Percentiles rank a stretch among this genome's conserved stretches.
phyloP scores from a whole-genome alignment of 2,329 filamentous ascomycete species.

The Chrysosporium keratinophilum region DNA sequence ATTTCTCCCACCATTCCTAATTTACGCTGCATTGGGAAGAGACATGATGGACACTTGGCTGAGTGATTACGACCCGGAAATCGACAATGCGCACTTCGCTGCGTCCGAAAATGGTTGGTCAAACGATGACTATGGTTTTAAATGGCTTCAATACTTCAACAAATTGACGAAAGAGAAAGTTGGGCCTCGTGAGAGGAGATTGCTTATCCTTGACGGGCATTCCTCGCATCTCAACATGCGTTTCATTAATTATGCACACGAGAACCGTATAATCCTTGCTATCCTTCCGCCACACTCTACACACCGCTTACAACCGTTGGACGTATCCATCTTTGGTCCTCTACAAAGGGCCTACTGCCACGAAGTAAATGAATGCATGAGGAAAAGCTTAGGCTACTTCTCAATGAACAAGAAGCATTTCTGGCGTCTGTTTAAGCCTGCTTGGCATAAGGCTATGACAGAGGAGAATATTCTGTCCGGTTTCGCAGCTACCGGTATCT shows the following conservation, averaged over 20 bases:
- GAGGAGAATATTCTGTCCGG: too few relatives aligned
- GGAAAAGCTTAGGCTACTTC: too few relatives aligned
- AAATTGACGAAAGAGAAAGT: background rate
- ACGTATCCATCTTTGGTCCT: conserved; percentile 2
- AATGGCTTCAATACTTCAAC: conserved; percentile 3
- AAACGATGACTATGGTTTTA: conserved; percentile 6
- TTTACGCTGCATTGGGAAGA: conserved; percentile 1
- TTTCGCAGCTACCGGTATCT: too few relatives aligned
- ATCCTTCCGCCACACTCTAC: conserved; percentile 9
- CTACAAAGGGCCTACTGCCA: background rate
- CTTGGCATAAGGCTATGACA: too few relatives aligned
- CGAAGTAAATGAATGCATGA: too few relatives aligned
- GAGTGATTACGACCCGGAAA: background rate
- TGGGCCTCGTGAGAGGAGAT: background rate
- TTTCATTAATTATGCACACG: conserved; percentile 4
- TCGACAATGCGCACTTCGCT: conserved; percentile 6
- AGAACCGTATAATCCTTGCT: background rate
- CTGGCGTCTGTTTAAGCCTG: too few relatives aligned
- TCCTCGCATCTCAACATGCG: conserved; percentile 9
- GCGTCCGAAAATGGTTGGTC: conserved; percentile 9
- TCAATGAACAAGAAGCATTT: too few relatives aligned
- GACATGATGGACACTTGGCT: conserved; percentile 11
- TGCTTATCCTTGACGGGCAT: conserved; percentile 8
- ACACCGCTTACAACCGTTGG: conserved; percentile 8
- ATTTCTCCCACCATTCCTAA: background rate